These are phyloP conservation scores for Guyanaporus albipodus DNA, from an alignment of 768 basidiomycete genomes.

Conservation along the genomic window DNA sequence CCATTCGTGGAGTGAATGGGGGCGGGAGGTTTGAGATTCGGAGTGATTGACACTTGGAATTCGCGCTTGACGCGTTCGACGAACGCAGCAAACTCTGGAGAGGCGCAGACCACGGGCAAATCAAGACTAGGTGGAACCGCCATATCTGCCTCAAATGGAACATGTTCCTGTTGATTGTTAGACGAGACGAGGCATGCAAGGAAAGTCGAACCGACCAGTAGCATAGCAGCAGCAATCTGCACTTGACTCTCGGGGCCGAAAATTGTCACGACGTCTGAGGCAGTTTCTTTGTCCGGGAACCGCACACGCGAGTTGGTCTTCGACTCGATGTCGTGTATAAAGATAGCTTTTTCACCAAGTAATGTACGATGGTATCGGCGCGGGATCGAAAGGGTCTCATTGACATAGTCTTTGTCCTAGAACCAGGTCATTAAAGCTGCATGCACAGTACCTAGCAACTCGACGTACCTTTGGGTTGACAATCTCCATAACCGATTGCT, in stretches of 20 bases:
- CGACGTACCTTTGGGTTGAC: conserved; percentile 85
- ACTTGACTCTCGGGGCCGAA: conserved; percentile 97
- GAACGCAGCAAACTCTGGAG: conserved; percentile 81
- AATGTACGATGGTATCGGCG: conserved; percentile 93
- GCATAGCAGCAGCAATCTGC: conserved; percentile 94
- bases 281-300: conserved; percentile 91
- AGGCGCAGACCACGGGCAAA: conserved; percentile 66
- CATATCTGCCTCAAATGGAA: conserved; percentile 95
- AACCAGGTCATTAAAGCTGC: conserved; percentile 1
- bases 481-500: conserved; percentile 95
- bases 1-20: conserved; percentile 43
- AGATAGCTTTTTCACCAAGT: conserved; percentile 93
- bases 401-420: conserved; percentile 95
- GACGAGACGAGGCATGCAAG: neutral
- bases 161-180: conserved; percentile 68
- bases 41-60: conserved; percentile 83
- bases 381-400: conserved; percentile 90
- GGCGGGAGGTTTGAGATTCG: conserved; percentile 58
- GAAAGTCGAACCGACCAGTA: conserved; percentile 56
- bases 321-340: conserved; percentile 93
- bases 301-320: conserved; percentile 93
- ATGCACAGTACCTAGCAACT: neutral
- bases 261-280: conserved; percentile 93
- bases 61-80: conserved; percentile 91
- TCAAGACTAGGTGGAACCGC: conserved; percentile 82